These are phyloP conservation scores for Papiliotrema fonsecae DNA, from an alignment of 1,284 basidiomycete genomes.

Conservation along the genomic window DNA sequence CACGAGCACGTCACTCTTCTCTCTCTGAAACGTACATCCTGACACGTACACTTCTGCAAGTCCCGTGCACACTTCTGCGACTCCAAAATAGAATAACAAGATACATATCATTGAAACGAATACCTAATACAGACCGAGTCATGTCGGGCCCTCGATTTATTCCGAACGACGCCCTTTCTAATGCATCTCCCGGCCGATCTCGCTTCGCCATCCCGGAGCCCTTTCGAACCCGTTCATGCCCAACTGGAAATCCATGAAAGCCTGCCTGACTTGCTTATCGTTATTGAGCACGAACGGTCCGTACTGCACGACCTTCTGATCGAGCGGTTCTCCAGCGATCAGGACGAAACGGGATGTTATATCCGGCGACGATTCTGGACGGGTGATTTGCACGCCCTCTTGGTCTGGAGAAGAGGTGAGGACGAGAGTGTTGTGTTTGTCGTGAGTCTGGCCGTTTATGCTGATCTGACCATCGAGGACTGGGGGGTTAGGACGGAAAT, in stretches of 20 bases:
- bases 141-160: not conserved
- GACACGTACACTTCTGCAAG: too few species aligned
- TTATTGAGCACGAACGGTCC: conserved; percentile 68
- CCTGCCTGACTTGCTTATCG: conserved; percentile 72
- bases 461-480: conserved; percentile 61
- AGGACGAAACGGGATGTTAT: conserved; percentile 68
- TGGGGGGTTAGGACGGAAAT: conserved; percentile 33
- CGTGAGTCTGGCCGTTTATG: conserved; percentile 53
- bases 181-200: conserved; percentile 56
- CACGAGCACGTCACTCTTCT: too few species aligned
- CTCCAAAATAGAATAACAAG: too few species aligned
- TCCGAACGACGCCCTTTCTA: not conserved
- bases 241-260: conserved; percentile 73
- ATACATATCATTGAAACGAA: too few species aligned
- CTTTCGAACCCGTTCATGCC: conserved; percentile 86
- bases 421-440: conserved; percentile 69
- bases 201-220: conserved; percentile 78
- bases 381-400: conserved; percentile 42
- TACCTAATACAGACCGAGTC: too few species aligned
- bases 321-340: conserved; percentile 81
- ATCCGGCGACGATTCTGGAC: conserved; percentile 41
- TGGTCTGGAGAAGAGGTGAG: conserved; percentile 42
- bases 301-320: conserved; percentile 75
- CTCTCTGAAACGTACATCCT: too few species aligned
- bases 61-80: too few species aligned